Base-by-base conservation (phyloP, 2,329 filamentous ascomycete genomes). In the Trichothecium sympodiale region DNA sequence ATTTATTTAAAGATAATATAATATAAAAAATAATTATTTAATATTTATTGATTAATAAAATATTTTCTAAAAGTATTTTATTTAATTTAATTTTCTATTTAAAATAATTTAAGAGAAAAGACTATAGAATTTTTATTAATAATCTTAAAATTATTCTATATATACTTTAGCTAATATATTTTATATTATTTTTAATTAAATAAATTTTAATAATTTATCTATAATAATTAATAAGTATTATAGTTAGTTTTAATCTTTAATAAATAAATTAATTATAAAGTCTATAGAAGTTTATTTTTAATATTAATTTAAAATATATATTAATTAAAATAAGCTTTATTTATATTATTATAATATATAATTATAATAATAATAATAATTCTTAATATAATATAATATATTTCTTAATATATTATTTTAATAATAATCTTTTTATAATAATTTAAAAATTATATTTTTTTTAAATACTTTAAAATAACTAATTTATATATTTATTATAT, bases 401-500 rank as follows among this genome's bases (percentile, higher is more conserved):
- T n/a, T n/a, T n/a, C n/a, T n/a, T n/a, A n/a, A n/a, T n/a, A n/a
- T n/a, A n/a, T n/a, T n/a, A n/a, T n/a, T n/a, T n/a, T n/a, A n/a
- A n/a, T n/a, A n/a, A n/a, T n/a, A n/a, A n/a, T n/a, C n/a, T n/a
- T n/a, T n/a, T n/a, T n/a, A n/a, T n/a, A n/a, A n/a, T n/a, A n/a
- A n/a, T n/a, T n/a, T n/a, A n/a, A n/a, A n/a, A n/a, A n/a, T n/a
- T n/a, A n/a, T n/a, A n/a, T n/a, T n/a, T n/a, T n/a, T n/a, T n/a
- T n/a, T n/a, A n/a, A n/a, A n/a, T n/a, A n/a, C n/a, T n/a, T n/a
- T n/a, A n/a, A n/a, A n/a, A n/a, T n/a, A n/a, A n/a, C n/a, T n/a
- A n/a, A n/a, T n/a, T 34, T 27, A 15, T 27, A 27, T 14, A n/a
- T 27, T 28, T 26, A 35, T 26, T 17, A 27, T 23, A 35, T 35